These are phyloP conservation scores for Corymbia maculata DNA, from an alignment of 345 rosid genomes.

Conservation along the genomic window DNA sequence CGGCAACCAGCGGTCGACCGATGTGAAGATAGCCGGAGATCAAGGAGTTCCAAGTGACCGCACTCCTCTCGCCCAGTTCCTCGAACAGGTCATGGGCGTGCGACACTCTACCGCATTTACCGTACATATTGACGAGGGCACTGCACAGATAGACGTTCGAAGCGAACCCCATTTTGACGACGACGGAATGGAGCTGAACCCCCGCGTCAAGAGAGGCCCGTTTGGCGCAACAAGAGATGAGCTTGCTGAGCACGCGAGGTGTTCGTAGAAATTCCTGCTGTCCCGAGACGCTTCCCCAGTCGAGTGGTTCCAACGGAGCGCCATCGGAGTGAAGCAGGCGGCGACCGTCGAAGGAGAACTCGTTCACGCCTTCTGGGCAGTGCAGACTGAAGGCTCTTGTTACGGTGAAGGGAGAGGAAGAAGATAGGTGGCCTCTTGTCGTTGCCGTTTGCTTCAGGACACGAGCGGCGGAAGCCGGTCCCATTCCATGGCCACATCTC, in stretches of 20 bases:
- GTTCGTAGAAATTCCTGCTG: background rate
- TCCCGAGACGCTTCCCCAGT: background rate
- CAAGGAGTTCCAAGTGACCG: constrained; percentile 22
- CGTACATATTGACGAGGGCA: constrained; percentile 20
- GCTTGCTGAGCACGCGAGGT: constrained; percentile 14
- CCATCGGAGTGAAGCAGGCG: background rate
- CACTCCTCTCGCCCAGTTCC: constrained; percentile 13
- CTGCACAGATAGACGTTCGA: constrained; percentile 16
- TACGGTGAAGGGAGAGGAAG: background rate
- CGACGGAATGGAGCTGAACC: constrained; percentile 13
- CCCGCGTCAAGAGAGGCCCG: constrained; percentile 6
- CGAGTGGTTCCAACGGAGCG: background rate
- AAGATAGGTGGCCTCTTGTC: background rate
- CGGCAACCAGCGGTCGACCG: background rate
- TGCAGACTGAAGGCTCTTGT: background rate
- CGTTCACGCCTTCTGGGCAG: background rate
- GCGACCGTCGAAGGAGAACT: background rate
- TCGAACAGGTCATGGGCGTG: constrained; percentile 13
- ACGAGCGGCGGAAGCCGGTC: background rate
- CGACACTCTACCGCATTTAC: constrained; percentile 1
- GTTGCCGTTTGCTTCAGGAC: background rate
- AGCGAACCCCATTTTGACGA: constrained; percentile 14
- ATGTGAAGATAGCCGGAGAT: constrained; percentile 19
- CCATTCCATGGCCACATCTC: background rate
- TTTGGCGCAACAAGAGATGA: constrained; percentile 12